A percentile compares a stretch with the other conserved stretches of the same genome.
Evolutionary conservation across 78 protist species (phyloP).

Genomic region (Planoprotostelium fungivorum): DNA sequence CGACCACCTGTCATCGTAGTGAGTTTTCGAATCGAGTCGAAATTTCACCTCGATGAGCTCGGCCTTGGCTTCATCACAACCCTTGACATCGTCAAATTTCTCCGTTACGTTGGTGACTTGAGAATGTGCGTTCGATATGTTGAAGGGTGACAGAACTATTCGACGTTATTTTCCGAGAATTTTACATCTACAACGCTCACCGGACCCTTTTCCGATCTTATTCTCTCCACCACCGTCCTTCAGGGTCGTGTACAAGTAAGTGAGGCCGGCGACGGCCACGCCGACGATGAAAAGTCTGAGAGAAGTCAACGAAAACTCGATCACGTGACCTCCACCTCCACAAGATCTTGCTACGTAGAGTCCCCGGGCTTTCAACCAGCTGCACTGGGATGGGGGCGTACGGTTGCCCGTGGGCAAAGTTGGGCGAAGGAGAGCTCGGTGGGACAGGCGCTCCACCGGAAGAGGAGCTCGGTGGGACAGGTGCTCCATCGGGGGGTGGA

Average conservation of each 20-base stretch:
- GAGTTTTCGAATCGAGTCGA: conserved; percentile 15
- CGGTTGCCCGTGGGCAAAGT: background rate
- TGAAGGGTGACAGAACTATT: background rate
- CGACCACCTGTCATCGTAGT: conserved; percentile 66
- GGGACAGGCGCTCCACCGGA: too few species aligned
- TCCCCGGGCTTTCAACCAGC: background rate
- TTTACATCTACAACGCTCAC: background rate
- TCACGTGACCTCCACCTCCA: background rate
- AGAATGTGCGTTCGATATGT: background rate
- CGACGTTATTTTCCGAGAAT: background rate
- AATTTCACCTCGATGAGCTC: conserved; percentile 77
- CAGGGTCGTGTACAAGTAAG: background rate
- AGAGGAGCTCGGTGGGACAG: too few species aligned
- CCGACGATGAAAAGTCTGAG: background rate
- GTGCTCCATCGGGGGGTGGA: too few species aligned
- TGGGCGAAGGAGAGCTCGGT: background rate
- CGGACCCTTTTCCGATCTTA: background rate
- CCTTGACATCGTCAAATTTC: conserved; percentile 58
- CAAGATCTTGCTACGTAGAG: background rate
- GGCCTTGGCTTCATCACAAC: conserved; percentile 74
- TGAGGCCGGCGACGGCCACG: background rate
- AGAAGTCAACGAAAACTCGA: too few species aligned
- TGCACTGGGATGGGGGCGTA: background rate
- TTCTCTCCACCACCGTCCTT: background rate
- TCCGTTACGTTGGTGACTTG: background rate